Evolutionary conservation across 73 alveolate species (phyloP).

Genomic region (Uronychia setigera): DNA sequence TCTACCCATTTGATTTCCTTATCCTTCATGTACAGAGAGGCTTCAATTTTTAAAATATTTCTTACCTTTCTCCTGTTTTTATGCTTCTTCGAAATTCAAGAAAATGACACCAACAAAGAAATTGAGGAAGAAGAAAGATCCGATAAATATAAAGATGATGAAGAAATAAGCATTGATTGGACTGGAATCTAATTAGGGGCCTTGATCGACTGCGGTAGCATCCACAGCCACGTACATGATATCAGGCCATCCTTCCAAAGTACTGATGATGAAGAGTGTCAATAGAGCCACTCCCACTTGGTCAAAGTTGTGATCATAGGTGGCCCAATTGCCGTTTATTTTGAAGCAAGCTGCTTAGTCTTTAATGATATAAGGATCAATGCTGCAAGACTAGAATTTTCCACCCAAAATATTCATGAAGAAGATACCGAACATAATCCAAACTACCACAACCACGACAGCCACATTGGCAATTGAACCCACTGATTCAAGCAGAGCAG

Average conservation of each 20-base stretch:
- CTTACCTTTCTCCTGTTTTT: slow-evolving; percentile 58
- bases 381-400: slow-evolving; percentile 71
- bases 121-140: slow-evolving; percentile 58
- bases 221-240: slow-evolving; percentile 54
- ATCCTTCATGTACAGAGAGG: slow-evolving; percentile 19
- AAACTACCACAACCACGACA: slow-evolving; percentile 59
- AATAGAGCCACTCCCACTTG: slow-evolving; percentile 16
- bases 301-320: slow-evolving; percentile 26
- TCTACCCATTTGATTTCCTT: slow-evolving; percentile 61
- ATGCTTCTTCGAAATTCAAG: slow-evolving; percentile 60
- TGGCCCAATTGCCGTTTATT: slow-evolving; percentile 14
- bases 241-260: slow-evolving; percentile 62
- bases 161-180: slow-evolving; percentile 43
- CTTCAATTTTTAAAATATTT: neutral
- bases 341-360: neutral
- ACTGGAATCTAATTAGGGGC: slow-evolving; percentile 34
- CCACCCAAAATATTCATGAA: slow-evolving; percentile 57
- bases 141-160: slow-evolving; percentile 40
- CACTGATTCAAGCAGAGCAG: slow-evolving; percentile 84
- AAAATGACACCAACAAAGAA: slow-evolving; percentile 66
- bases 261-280: slow-evolving; percentile 26
- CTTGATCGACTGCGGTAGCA: slow-evolving; percentile 22
- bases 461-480: slow-evolving; percentile 87
- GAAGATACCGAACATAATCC: slow-evolving; percentile 76
- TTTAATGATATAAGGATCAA: too few relatives aligned